Conservation (phyloP, 192 early-diverging fungal genomes). For the Linnemannia elongata region DNA sequence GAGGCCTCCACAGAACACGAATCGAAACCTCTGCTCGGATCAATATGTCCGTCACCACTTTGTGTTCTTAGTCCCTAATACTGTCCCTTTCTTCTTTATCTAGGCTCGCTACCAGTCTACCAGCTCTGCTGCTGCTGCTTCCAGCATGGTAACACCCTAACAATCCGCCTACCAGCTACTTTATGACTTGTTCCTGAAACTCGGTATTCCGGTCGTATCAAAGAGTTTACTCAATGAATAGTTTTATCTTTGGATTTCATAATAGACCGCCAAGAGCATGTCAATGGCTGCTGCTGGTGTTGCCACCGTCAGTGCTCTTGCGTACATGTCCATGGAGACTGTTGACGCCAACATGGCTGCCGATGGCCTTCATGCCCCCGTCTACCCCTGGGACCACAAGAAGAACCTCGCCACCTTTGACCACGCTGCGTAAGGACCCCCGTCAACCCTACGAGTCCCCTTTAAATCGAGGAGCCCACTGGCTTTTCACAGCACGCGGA, state of each 20-base stretch:
- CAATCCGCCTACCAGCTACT: background rate
- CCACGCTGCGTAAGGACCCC: constrained; percentile 81
- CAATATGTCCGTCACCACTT: background rate
- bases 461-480: background rate
- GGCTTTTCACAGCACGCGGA: background rate
- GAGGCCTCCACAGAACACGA: background rate
- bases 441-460: no score
- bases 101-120: constrained; percentile 53
- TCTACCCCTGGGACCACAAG: constrained; percentile 91
- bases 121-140: constrained; percentile 32
- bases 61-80: background rate
- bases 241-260: background rate
- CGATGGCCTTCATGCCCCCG: constrained; percentile 92
- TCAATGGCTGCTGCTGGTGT: constrained; percentile 50
- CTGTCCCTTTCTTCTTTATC: background rate
- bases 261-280: constrained; percentile 50
- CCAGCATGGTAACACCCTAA: constrained; percentile 38
- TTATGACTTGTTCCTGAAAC: background rate
- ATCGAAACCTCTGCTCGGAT: background rate
- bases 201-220: background rate
- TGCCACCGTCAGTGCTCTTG: constrained; percentile 46
- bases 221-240: no score
- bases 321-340: constrained; percentile 52
- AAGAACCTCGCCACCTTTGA: constrained; percentile 90
- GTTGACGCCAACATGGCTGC: constrained; percentile 88